Evolutionary conservation across 2,329 filamentous ascomycete species (phyloP).

Genomic region (Nothopassalora personata): DNA sequence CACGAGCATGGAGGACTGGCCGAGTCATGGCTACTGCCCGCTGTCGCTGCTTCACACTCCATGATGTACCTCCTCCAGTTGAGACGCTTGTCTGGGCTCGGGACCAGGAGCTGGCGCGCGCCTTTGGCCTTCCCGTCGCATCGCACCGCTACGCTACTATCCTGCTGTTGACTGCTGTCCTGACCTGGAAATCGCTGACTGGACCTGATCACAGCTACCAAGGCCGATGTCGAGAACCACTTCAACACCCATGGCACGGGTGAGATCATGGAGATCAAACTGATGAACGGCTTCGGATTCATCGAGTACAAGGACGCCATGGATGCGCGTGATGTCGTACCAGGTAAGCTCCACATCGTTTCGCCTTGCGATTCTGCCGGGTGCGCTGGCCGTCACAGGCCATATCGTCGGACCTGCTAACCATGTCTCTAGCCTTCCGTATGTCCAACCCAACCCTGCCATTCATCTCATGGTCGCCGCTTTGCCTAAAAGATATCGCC

Average conservation of each 20-base stretch:
- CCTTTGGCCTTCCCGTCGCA: constrained; percentile 12
- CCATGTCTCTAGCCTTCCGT: constrained; percentile 48
- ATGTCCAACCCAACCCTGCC: constrained; percentile 30
- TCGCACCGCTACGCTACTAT: neutral
- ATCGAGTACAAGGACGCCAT: constrained; percentile 98
- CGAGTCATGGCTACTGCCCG: constrained; percentile 14
- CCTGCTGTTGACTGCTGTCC: constrained; percentile 4
- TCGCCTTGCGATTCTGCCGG: constrained; percentile 11
- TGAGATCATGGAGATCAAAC: constrained; percentile 97
- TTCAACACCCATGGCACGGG: constrained; percentile 94
- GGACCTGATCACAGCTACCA: constrained; percentile 66
- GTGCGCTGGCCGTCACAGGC: constrained; percentile 8
- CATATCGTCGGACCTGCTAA: constrained; percentile 21
- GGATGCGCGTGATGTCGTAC: constrained; percentile 97
- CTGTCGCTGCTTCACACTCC: neutral
- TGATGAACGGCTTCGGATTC: constrained; percentile 99
- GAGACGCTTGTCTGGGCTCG: constrained; percentile 12
- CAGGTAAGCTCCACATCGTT: constrained; percentile 59
- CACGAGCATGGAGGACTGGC: constrained; percentile 17
- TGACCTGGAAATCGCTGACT: constrained; percentile 42
- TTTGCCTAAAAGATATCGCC: constrained; percentile 8
- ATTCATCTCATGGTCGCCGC: constrained; percentile 5
- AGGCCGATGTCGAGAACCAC: constrained; percentile 91
- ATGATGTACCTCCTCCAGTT: constrained; percentile 1
- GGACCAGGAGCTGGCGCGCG: constrained; percentile 28